Evolutionary conservation across 179 eudicot genomes (phyloP), one percentile per base, ranked within the genome.

Genomic region (Gypsophila paniculata): DNA sequence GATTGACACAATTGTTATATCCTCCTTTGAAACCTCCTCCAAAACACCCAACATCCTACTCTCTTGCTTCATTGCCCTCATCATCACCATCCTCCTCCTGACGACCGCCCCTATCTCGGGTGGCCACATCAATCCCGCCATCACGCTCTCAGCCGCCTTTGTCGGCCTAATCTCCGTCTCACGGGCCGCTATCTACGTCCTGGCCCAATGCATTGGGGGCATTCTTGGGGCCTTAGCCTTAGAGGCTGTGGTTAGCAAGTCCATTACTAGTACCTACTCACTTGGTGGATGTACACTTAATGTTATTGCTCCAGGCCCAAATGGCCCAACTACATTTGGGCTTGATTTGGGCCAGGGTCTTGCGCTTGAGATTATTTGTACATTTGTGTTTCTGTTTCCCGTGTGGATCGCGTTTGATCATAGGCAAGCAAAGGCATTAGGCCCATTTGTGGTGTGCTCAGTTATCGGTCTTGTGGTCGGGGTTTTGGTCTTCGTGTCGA

Each of bases 181-280:
- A 19, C 70, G 73, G 32, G 82, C 82, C 70, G 21, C 60, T 1
- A 36, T 79, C 65, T 79, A 79, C 75, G 54, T 79, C 15, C 1
- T 72, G 15, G 82, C 82, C 61, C 82, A 79, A 79, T 79, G 82
- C 42, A 61, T 75, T 2, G 82, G 82, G 13, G 76, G 76, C 5
- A 19, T 63, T 5, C 22, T 79, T 0, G 82, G 82, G 2, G 76
- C 82, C 32, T 68, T 73, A 52, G 82, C 79, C 44, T 76, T 79
- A 42, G 48, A 72, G 25, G 76, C 68, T 1, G 66, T 75, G 38
- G 71, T 79, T 1, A 75, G 57, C 25, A 74, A 55, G 18, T 52
- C 79, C 57, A 67, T 68, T 12, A 39, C 74, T 52, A 62, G 65
- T n/a, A 54, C 53, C 32, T 79, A 61, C 25, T 75, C 78, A 12